Evolutionary conservation across 768 basidiomycete species (phyloP), one percentile per base, ranked within the genome.

Genomic region (Multifurca ochricompacta): DNA sequence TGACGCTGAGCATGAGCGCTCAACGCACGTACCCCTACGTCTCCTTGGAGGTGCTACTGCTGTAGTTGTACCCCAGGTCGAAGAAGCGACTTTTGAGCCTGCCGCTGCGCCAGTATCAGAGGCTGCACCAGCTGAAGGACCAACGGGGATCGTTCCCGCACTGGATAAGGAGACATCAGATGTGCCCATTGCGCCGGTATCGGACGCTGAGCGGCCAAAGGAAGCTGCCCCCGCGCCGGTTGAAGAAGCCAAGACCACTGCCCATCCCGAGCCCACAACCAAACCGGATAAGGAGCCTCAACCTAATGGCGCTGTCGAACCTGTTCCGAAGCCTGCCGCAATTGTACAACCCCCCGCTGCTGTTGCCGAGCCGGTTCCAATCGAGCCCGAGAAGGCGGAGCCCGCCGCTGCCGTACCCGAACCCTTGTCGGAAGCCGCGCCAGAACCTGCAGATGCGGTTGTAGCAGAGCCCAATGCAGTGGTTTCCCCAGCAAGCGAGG

Each of bases 1-100:
- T 27, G 30, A 34, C 44, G 3, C 23, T 13, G 55, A 32, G 16
- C 19, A 43, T 7, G 48, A 60, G 39, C 37, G n/a, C 28, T 49
- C 55, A 8, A 60, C 59, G n/a, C 55, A 60, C 36, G 27, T 49
- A 4, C 55, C 48, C 4, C 19, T 46, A 6, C 37, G 16, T 37
- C 16, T 28, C 6, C 35, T 6, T 16, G 19, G 40, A 10, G 42
- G 13, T 46, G 32, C 40, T 6, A 9, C 25, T 18, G 40, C 48
- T 16, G 41, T 23, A 10, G 44, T 28, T 8, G 39, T 41, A 14
- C 32, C 39, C 16, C 49, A 34, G 10, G 46, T 41, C 7, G 45
- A 42, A 13, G 35, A 43, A n/a, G 54, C 35, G 1, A n/a, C 16
- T 35, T 16, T 16, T 42, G 14, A 39, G 8, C 9, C 48, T 43